Base-by-base conservation (phyloP, 2,329 filamentous ascomycete genomes). In the Ophiognomonia clavigignenti-juglandacearum region DNA sequence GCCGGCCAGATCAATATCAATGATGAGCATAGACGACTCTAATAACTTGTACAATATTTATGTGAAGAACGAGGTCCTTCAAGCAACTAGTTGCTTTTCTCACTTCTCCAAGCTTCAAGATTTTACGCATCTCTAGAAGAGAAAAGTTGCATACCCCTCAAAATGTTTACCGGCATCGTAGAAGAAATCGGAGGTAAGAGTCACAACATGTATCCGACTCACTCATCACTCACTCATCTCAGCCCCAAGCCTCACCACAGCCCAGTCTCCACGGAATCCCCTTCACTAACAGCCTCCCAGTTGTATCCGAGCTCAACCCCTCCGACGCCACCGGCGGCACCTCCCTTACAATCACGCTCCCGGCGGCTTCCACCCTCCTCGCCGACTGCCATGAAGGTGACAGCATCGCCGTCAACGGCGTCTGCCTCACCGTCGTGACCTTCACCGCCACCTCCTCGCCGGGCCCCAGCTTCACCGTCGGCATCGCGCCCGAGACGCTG, bases 151-250 rank as follows among this genome's bases (percentile, higher is more conserved):
- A n/a, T n/a, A n/a, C n/a, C n/a, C 36, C 10, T 18, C 57, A 65
- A 43, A 51, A 97, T 98, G 93, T 97, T 98, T 63, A 97, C 93
- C 48, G 93, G 93, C 57, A 86, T 96, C 53, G 88, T 96, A 45
- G 90, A 96, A 71, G 86, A 85, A 53, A 85, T 97, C 54, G 93
- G 93, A 73, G 91, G 92, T 95, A 73, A 69, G 83, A 72, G 48
- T 43, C 24, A 26, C 39, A n/a, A n/a, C n/a, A n/a, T n/a, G n/a
- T n/a, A n/a, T n/a, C n/a, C n/a, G n/a, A n/a, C n/a, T n/a, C n/a
- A n/a, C n/a, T n/a, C n/a, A n/a, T n/a, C n/a, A 37, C 22, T 42
- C 32, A 34, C 29, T 38, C 14, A 34, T 18, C 46, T 48, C 27
- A 39, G 40, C 38, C 47, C 34, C 40, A 52, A 54, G 32, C 26